Evolutionary conservation across 148 eudicot species (phyloP).

Genomic region (Simmondsia chinensis): DNA sequence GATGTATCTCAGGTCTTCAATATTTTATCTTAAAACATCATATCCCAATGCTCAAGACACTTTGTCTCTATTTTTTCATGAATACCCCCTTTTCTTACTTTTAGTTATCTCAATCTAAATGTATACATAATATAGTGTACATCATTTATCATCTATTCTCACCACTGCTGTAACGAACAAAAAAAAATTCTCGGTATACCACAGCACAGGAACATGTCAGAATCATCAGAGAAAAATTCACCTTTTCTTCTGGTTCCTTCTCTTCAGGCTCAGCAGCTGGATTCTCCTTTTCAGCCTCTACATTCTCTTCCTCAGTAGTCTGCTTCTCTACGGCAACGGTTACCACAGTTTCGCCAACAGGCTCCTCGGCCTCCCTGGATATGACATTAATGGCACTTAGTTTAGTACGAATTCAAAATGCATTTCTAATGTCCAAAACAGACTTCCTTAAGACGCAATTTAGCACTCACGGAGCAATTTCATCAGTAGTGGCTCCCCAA

Average conservation of each 20-base stretch:
- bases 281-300: constrained; percentile 34
- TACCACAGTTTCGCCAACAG: constrained; percentile 29
- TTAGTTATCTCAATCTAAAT: no score
- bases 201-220: no score
- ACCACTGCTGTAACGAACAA: no score
- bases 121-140: no score
- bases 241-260: constrained; percentile 52
- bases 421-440: neutral
- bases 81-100: no score
- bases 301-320: constrained; percentile 31
- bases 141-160: no score
- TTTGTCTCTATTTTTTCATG: no score
- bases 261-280: constrained; percentile 36
- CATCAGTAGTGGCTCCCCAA: constrained; percentile 82
- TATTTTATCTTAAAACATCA: no score
- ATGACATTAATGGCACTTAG: neutral
- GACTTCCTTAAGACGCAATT: neutral
- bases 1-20: no score
- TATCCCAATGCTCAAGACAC: no score
- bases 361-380: constrained; percentile 37
- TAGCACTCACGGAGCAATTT: constrained; percentile 48
- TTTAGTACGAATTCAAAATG: neutral
- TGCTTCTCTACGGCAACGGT: constrained; percentile 36
- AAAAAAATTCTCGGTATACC: no score
- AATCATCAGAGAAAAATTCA: constrained; percentile 6